Evolutionary conservation across 2,329 filamentous ascomycete species (phyloP).

Genomic region (Scytalidium sp.): DNA sequence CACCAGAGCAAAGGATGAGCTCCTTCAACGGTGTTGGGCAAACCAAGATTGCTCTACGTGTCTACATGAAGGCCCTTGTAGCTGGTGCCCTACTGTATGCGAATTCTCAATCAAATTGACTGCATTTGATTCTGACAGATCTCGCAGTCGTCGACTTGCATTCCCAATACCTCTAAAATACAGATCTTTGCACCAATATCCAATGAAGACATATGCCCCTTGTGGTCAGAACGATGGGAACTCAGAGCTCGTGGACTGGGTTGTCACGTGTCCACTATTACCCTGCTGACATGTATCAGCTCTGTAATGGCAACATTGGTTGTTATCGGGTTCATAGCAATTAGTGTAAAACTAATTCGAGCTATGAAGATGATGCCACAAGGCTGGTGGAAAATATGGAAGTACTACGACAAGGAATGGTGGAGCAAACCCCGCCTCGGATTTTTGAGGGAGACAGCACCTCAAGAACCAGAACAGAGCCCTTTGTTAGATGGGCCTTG

Average conservation of each 20-base stretch:
- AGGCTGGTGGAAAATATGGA: constrained; percentile 29
- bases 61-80: constrained; percentile 31
- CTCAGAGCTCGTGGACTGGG: constrained; percentile 36
- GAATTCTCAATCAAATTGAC: constrained; percentile 1
- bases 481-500: not conserved
- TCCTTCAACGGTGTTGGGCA: constrained; percentile 49
- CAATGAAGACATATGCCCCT: constrained; percentile 45
- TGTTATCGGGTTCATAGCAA: constrained; percentile 12
- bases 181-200: constrained; percentile 48
- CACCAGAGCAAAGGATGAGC: constrained; percentile 21
- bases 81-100: constrained; percentile 24
- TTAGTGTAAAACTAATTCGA: constrained; percentile 4
- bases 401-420: constrained; percentile 8
- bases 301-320: constrained; percentile 28
- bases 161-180: constrained; percentile 45
- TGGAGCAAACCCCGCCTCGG: constrained; percentile 14
- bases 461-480: not conserved
- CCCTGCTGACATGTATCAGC: constrained; percentile 32
- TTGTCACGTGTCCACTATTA: constrained; percentile 41
- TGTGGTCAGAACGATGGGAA: constrained; percentile 45
- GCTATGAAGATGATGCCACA: constrained; percentile 8
- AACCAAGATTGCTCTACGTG: constrained; percentile 47
- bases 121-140: constrained; percentile 3
- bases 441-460: constrained; percentile 3
- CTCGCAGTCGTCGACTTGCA: constrained; percentile 42